phyloP scores from a whole-genome alignment of 1,284 basidiomycete genomes.

The Takashimella koratensis region DNA sequence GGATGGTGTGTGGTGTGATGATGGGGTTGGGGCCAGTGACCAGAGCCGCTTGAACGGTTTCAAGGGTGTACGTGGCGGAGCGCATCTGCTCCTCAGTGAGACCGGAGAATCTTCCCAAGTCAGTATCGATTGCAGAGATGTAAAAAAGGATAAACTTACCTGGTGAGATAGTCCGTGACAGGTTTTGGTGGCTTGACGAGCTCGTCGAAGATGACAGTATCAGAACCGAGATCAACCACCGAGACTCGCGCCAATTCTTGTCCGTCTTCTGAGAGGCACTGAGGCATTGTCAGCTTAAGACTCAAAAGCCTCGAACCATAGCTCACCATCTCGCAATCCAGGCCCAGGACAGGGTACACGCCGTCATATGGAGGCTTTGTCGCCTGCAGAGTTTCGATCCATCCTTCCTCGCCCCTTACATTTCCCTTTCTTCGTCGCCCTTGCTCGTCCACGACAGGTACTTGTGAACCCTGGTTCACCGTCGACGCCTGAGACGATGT shows the following conservation, averaged over 20 bases:
- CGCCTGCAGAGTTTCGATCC: constrained; percentile 66
- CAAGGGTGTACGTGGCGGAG: constrained; percentile 66
- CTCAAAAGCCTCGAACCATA: background rate
- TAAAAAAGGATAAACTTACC: constrained; percentile 51
- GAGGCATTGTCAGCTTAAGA: constrained; percentile 5
- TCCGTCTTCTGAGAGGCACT: constrained; percentile 82
- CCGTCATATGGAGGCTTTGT: constrained; percentile 28
- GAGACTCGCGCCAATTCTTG: constrained; percentile 81
- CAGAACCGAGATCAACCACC: constrained; percentile 69
- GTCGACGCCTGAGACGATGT: background rate
- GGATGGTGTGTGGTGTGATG: constrained; percentile 66
- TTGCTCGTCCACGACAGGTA: constrained; percentile 7
- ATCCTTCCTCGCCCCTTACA: constrained; percentile 57
- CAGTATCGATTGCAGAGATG: constrained; percentile 3
- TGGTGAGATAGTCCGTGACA: constrained; percentile 80
- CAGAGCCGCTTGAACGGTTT: constrained; percentile 68
- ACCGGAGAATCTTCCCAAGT: constrained; percentile 75
- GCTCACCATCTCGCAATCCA: constrained; percentile 92
- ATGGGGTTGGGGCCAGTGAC: constrained; percentile 53
- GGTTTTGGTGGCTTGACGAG: constrained; percentile 79
- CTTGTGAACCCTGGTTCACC: background rate
- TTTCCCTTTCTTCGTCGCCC: constrained; percentile 49
- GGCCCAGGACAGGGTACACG: constrained; percentile 46
- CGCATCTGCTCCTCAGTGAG: constrained; percentile 71
- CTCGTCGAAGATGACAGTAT: constrained; percentile 72